Evolutionary conservation across 345 rosid species (phyloP), one percentile per base, ranked within the genome.

Genomic region (Salix exigua): DNA sequence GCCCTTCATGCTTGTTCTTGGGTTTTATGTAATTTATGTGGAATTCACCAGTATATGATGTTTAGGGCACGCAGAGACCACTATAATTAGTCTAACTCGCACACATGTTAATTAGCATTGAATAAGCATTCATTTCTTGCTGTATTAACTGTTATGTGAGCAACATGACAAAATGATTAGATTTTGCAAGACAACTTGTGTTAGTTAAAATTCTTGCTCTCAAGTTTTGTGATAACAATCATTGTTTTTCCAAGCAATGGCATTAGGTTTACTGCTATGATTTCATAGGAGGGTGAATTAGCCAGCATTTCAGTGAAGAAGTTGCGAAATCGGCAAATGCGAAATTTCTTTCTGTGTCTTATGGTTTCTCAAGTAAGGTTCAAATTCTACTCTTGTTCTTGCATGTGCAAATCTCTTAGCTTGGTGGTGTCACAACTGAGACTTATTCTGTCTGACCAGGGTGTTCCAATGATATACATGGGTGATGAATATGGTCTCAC

Each of bases 401-500:
- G 3, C 26, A 23, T 9, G 11, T 25, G 18, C 70, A 23, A 8
- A 23, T n/a, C 46, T 31, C 46, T 61, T 46, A 76, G 68, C 66
- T 53, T 50, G 40, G 19, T 53, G 51, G 23, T 58, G 23, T n/a
- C 12, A 10, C 67, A 64, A 30, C 23, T 64, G 38, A 26, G 21
- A 6, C 21, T 64, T 64, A 10, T 64, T 84, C 74, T 65, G 12
- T 55, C 50, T 82, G 35, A 69, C 62, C 87, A 95, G 99, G 99
- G 99, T 69, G 96, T 93, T 79, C 99, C 99, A n/a, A 95, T 95
- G 99, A 81, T 91, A 73, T 84, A 85, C 82, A 93, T 90, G 99
- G 99, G 99, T 55, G 98, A 95, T 84, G 99, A 95, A 86, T 95
- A 93, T 85, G 99, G 99, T 48, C 99, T 93, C 82, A 91, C 97